Percentiles rank a stretch among this genome's conserved stretches.
Conservation (phyloP, 768 basidiomycete genomes). For the Lactifluus pinguis region DNA sequence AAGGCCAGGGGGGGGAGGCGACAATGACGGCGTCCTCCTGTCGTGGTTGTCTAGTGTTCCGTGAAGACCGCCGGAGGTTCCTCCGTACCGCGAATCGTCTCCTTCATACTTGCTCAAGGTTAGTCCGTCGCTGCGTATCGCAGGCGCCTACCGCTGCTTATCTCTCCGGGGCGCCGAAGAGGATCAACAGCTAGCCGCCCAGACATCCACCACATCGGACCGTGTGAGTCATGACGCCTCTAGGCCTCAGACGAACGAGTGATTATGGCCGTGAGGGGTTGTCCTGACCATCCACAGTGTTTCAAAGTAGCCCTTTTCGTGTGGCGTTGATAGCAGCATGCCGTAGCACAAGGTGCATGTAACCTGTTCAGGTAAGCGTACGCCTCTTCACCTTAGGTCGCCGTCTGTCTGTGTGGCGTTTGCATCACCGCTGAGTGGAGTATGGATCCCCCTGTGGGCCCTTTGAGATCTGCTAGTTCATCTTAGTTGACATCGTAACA, state of each 20-base stretch:
- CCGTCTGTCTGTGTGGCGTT: neutral
- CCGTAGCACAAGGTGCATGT: neutral
- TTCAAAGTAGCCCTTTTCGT: neutral
- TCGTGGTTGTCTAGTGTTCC: too few species aligned
- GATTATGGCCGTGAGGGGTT: neutral
- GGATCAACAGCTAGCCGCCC: too few species aligned
- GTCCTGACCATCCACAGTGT: neutral
- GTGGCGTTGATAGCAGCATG: neutral
- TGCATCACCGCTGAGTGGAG: too few species aligned
- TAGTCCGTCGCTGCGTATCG: too few species aligned
- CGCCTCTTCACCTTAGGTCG: neutral
- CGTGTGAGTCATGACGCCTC: neutral
- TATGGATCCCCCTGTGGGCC: neutral
- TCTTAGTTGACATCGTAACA: constrained; percentile 7
- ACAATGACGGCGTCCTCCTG: too few species aligned
- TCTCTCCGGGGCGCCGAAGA: too few species aligned
- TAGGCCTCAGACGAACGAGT: neutral
- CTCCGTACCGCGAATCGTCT: too few species aligned
- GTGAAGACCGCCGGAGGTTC: too few species aligned
- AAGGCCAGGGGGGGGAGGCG: too few species aligned
- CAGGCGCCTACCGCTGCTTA: too few species aligned
- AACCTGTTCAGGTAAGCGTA: neutral
- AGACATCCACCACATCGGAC: too few species aligned
- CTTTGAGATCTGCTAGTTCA: neutral
- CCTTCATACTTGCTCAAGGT: too few species aligned